Conservation (phyloP, 176 grass and related monocot species). For the Oryza australiensis region DNA sequence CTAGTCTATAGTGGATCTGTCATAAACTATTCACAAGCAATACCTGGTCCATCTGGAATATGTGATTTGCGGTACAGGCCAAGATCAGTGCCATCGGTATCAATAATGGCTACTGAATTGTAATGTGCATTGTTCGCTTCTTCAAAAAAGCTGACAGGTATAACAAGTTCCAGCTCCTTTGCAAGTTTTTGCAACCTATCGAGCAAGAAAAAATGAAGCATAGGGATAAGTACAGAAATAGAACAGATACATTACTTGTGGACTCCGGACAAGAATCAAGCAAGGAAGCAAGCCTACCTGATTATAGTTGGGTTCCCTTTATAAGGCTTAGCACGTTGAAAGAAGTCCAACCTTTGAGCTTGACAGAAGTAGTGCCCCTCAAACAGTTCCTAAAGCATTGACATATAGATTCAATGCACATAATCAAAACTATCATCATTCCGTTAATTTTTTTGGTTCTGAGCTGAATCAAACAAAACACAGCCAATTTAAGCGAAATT, state of each 20-base stretch:
- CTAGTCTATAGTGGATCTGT: background rate
- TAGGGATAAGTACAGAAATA: background rate
- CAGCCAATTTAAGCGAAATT: background rate
- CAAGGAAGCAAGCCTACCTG: slow-evolving; percentile 45
- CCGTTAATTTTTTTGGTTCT: background rate
- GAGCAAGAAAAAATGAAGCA: background rate
- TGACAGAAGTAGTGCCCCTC: slow-evolving; percentile 98
- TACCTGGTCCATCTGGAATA: slow-evolving; percentile 95
- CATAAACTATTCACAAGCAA: background rate
- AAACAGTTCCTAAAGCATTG: slow-evolving; percentile 74
- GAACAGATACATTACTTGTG: background rate
- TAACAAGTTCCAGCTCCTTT: slow-evolving; percentile 86
- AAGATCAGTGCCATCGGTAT: slow-evolving; percentile 92
- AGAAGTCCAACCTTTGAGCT: slow-evolving; percentile 89
- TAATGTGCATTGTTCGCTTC: slow-evolving; percentile 98
- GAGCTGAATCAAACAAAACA: slow-evolving; percentile 7
- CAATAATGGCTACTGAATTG: slow-evolving; percentile 88
- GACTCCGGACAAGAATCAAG: background rate
- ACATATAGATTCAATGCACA: background rate
- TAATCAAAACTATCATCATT: background rate
- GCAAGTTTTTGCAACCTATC: slow-evolving; percentile 86
- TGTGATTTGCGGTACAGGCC: slow-evolving; percentile 96
- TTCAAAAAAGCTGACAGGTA: slow-evolving; percentile 95
- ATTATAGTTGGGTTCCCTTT: slow-evolving; percentile 86
- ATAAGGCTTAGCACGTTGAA: slow-evolving; percentile 82